phyloP scores from a whole-genome alignment of 768 basidiomycete species.

The Lentinus tigrinus region DNA sequence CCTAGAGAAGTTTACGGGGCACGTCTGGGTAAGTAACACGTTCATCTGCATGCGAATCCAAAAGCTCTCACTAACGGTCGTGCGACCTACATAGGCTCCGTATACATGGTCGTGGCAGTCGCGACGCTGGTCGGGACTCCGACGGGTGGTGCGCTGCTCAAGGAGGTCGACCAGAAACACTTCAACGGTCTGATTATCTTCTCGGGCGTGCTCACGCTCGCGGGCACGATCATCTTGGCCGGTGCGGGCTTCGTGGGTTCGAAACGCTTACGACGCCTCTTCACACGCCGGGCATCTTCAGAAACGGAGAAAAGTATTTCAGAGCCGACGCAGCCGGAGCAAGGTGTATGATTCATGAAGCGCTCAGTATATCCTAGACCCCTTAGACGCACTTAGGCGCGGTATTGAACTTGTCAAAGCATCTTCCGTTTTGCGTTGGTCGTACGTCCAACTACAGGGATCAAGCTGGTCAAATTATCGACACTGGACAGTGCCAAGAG shows the following conservation, averaged over 20 bases:
- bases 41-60: too few species aligned
- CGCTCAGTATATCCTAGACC: too few species aligned
- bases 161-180: constrained; percentile 20
- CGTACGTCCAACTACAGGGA: too few species aligned
- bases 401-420: too few species aligned
- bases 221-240: constrained; percentile 13
- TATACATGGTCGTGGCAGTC: constrained; percentile 30
- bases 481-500: too few species aligned
- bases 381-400: too few species aligned
- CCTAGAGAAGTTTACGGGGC: constrained; percentile 31
- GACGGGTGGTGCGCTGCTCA: constrained; percentile 32
- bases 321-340: too few species aligned
- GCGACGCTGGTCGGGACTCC: constrained; percentile 33
- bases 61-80: too few species aligned
- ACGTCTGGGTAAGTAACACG: constrained; percentile 26
- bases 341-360: too few species aligned
- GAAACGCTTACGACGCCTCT: background rate
- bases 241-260: constrained; percentile 5
- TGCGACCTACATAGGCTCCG: too few species aligned
- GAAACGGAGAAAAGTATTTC: background rate
- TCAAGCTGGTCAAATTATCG: too few species aligned
- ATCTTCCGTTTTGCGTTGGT: too few species aligned
- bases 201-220: constrained; percentile 27
- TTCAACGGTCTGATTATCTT: constrained; percentile 32
- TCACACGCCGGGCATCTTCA: background rate